Percentiles rank a stretch among this genome's conserved stretches.
Evolutionary conservation across 1,139 yeast genomes (phyloP).

Genomic region (Protomyces macrosporus): DNA sequence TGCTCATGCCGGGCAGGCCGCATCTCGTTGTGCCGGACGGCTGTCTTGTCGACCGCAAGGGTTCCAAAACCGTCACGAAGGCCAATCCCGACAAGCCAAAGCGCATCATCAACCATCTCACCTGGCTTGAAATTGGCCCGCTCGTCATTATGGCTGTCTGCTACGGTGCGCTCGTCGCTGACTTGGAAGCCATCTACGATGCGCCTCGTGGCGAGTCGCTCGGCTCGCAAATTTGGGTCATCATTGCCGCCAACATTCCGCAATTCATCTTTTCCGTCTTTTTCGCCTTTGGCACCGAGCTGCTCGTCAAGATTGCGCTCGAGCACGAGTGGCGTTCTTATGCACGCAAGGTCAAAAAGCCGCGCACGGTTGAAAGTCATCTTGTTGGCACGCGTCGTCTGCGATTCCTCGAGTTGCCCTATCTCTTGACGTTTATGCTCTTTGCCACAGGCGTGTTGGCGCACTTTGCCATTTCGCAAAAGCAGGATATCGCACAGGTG

Average conservation of each 20-base stretch:
- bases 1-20: not conserved
- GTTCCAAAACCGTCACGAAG: not conserved
- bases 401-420: not conserved
- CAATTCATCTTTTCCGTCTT: conserved; percentile 5
- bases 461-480: conserved; percentile 10
- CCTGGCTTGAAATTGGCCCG: not conserved
- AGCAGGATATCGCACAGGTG: conserved; percentile 5
- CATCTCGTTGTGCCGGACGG: not conserved
- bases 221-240: not conserved
- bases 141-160: not conserved
- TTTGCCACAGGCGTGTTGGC: not conserved
- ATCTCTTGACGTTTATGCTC: not conserved
- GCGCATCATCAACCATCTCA: not conserved
- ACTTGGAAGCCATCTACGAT: not conserved
- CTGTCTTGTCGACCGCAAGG: not conserved
- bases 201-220: conserved; percentile 5
- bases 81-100: not conserved
- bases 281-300: conserved; percentile 1
- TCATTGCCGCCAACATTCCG: conserved; percentile 9
- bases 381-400: not conserved
- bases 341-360: not conserved
- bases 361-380: not conserved
- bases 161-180: not conserved
- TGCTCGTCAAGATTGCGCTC: not conserved
- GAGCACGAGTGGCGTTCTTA: conserved; percentile 5